Base-by-base conservation (phyloP, 768 basidiomycete genomes). In the Boletus rex-veris region DNA sequence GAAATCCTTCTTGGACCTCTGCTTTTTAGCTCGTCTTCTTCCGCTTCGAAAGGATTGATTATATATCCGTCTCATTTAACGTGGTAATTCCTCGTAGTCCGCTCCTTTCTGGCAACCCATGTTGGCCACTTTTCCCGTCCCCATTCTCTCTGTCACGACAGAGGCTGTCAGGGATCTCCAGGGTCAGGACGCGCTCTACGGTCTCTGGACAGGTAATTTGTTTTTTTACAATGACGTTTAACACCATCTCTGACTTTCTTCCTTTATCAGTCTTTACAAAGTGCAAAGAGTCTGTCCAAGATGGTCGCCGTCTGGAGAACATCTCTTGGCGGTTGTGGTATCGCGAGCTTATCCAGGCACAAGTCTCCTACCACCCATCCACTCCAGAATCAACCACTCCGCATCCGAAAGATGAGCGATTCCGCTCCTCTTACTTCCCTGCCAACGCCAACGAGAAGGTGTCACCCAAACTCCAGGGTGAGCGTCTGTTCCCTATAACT, bases 321-420 rank as follows among this genome's bases (percentile, higher is more conserved):
- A 85, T 94, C 50, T 84, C 88, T 4, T 95, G 92, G 92, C 76
- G 92, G 48, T 73, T 94, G 8, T 90, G 90, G 86, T 81, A 87
- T 66, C 80, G 83, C 58, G 82, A 88, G 57, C 74, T 87, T 63
- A 67, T 76, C 48, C 66, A 73, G 30, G 57, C 71, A 28, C 73
- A 72, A 33, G 19, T 43, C 19, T 12, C 63, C n/a, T 65, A 54
- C 44, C 67, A 60, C 12, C 65, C 69, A 1, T 55, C 65, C 38
- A 67, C 70, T 9, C 70, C 71, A 12, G 64, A 70, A 37, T 62
- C 66, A 16, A 31, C 33, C 21, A 48, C 52, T 0, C 65, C 66
- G 2, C 58, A 41, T 37, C 54, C 52, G 41, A 59, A 53, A 16
- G 55, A 62, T n/a, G 58, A 64, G 14, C 62, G 62, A 57, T 60